Percentiles rank a stretch among this genome's conserved stretches.
Evolutionary conservation across 2,329 filamentous ascomycete species (phyloP).

Genomic region (Colletotrichum costaricense): DNA sequence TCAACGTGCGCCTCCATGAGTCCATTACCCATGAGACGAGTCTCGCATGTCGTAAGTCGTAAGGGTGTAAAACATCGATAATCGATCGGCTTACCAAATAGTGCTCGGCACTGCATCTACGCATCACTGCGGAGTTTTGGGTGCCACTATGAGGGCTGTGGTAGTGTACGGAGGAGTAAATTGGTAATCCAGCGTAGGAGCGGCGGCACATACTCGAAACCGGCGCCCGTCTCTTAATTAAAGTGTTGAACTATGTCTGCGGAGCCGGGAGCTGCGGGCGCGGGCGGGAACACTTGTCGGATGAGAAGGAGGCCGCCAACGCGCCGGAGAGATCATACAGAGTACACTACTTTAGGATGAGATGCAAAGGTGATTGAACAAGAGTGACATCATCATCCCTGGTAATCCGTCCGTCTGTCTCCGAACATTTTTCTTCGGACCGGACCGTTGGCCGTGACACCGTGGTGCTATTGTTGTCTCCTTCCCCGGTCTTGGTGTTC

Average conservation of each 20-base stretch:
- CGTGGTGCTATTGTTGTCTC: no score
- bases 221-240: not conserved
- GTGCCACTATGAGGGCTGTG: no score
- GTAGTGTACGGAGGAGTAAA: no score
- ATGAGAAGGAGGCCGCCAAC: not conserved
- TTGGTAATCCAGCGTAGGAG: no score
- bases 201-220: not conserved
- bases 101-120: not conserved
- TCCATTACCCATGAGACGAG: not conserved
- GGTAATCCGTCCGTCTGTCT: not conserved
- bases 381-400: not conserved
- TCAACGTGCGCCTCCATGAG: not conserved
- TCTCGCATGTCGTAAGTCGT: not conserved
- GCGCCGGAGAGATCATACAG: not conserved
- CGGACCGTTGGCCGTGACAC: conserved; percentile 9
- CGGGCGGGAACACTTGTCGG: no score
- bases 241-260: not conserved
- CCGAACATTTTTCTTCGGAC: not conserved
- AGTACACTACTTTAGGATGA: no score
- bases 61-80: not conserved
- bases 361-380: not conserved
- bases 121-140: not conserved
- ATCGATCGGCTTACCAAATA: not conserved
- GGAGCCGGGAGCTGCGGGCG: not conserved
- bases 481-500: not conserved